Conservation (phyloP, 2,329 filamentous ascomycete species). For the Cercospora zeina region DNA sequence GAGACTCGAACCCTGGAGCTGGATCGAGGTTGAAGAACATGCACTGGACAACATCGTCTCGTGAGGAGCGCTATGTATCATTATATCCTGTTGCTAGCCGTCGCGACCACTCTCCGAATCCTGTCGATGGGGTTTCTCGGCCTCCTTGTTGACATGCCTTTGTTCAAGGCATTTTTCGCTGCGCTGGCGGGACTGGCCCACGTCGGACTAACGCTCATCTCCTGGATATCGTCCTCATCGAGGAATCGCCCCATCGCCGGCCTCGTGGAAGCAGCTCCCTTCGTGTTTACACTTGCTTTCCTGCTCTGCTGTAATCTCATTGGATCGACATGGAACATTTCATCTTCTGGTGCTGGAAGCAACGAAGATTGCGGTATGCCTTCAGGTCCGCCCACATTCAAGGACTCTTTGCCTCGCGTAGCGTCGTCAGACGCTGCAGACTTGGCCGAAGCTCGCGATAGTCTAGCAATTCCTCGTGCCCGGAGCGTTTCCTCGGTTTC, state of each 20-base stretch:
- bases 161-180: slow-evolving; percentile 18
- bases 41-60: not conserved
- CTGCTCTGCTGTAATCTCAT: not conserved
- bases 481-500: slow-evolving; percentile 35
- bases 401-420: slow-evolving; percentile 20
- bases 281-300: not conserved
- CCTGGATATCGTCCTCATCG: slow-evolving; percentile 28
- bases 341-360: slow-evolving; percentile 28
- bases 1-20: not conserved
- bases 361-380: slow-evolving; percentile 20
- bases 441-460: slow-evolving; percentile 28
- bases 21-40: not conserved
- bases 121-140: slow-evolving; percentile 27
- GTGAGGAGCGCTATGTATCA: not conserved
- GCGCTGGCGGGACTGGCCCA: slow-evolving; percentile 27
- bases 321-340: slow-evolving; percentile 25
- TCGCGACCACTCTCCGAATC: slow-evolving; percentile 33
- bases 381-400: slow-evolving; percentile 15
- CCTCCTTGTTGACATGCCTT: slow-evolving; percentile 20
- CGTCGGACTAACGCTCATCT: slow-evolving; percentile 28
- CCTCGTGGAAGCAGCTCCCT: not conserved
- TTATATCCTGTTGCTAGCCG: slow-evolving; percentile 31
- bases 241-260: not conserved
- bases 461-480: slow-evolving; percentile 35
- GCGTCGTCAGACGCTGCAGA: slow-evolving; percentile 11